phyloP scores from a whole-genome alignment of 2,329 filamentous ascomycete species.

The Cladosporium phlei region DNA sequence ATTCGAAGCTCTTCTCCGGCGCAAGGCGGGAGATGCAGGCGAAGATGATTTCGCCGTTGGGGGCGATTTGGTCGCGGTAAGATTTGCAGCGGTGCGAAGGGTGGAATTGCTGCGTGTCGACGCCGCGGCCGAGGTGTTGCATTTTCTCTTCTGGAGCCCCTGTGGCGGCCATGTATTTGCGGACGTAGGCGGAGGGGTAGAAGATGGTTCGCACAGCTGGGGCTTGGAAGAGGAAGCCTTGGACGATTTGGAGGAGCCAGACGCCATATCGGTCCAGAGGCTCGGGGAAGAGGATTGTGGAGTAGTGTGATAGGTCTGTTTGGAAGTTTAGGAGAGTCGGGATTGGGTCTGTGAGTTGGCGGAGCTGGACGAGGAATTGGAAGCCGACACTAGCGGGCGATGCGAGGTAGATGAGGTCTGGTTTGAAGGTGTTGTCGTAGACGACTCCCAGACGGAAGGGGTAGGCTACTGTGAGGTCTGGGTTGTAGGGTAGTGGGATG shows the following conservation, averaged over 20 bases:
- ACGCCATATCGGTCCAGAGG: slow-evolving; percentile 59
- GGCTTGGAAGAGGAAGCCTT: slow-evolving; percentile 63
- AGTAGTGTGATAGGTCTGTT: slow-evolving; percentile 66
- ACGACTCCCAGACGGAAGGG: slow-evolving; percentile 61
- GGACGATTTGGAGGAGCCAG: slow-evolving; percentile 57
- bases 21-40: slow-evolving; percentile 63
- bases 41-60: slow-evolving; percentile 60
- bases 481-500: slow-evolving; percentile 66
- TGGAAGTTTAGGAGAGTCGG: slow-evolving; percentile 66
- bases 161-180: slow-evolving; percentile 55
- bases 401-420: slow-evolving; percentile 65
- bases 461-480: slow-evolving; percentile 65
- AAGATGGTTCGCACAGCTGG: slow-evolving; percentile 61
- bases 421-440: slow-evolving; percentile 58
- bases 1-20: slow-evolving; percentile 67
- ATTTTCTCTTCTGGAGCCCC: slow-evolving; percentile 55
- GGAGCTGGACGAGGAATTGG: slow-evolving; percentile 64
- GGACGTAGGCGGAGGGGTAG: slow-evolving; percentile 62
- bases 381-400: slow-evolving; percentile 67
- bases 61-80: slow-evolving; percentile 53
- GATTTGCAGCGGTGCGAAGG: slow-evolving; percentile 49
- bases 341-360: slow-evolving; percentile 53
- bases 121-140: slow-evolving; percentile 59
- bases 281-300: slow-evolving; percentile 62
- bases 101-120: slow-evolving; percentile 59